Evolutionary conservation across 257 asterid species (phyloP).

Genomic region (Jacaranda mimosifolia): DNA sequence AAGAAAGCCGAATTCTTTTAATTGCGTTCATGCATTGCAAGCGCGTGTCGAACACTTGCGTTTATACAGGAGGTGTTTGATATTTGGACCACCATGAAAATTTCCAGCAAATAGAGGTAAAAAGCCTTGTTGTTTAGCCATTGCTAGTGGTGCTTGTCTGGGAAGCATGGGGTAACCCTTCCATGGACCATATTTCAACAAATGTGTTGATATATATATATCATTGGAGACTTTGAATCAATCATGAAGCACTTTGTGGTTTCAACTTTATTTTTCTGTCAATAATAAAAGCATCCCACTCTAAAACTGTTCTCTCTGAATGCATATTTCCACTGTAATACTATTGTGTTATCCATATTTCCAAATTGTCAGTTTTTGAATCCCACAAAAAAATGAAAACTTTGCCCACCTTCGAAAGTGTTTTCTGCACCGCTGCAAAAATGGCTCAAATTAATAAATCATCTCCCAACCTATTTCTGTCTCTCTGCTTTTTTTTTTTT

Average conservation of each 20-base stretch:
- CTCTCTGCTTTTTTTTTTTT: too few species aligned
- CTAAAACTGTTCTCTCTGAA: constrained; percentile 38
- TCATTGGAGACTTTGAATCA: constrained; percentile 41
- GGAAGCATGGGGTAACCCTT: constrained; percentile 27
- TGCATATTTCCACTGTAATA: constrained; percentile 38
- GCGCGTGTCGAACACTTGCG: not conserved
- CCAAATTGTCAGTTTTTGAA: constrained; percentile 52
- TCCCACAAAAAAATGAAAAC: constrained; percentile 56
- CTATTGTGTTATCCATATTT: constrained; percentile 46
- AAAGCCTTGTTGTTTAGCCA: constrained; percentile 33
- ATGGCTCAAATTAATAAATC: constrained; percentile 41
- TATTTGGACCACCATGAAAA: constrained; percentile 33
- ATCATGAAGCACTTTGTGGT: constrained; percentile 47
- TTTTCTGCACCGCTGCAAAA: constrained; percentile 43
- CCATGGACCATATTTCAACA: not conserved
- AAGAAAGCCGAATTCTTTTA: not conserved
- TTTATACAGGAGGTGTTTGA: not conserved
- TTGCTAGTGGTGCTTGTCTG: constrained; percentile 36
- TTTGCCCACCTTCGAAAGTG: constrained; percentile 48
- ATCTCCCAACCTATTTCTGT: constrained; percentile 11
- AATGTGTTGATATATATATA: not conserved
- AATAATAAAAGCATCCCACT: constrained; percentile 45
- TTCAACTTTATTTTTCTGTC: constrained; percentile 40
- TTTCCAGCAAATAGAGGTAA: constrained; percentile 16
- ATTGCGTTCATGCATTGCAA: not conserved